Percentiles rank a stretch among this genome's conserved stretches.
These are phyloP conservation scores for Lactarius psammicola DNA, from an alignment of 768 basidiomycete genomes.

Conservation along the genomic window DNA sequence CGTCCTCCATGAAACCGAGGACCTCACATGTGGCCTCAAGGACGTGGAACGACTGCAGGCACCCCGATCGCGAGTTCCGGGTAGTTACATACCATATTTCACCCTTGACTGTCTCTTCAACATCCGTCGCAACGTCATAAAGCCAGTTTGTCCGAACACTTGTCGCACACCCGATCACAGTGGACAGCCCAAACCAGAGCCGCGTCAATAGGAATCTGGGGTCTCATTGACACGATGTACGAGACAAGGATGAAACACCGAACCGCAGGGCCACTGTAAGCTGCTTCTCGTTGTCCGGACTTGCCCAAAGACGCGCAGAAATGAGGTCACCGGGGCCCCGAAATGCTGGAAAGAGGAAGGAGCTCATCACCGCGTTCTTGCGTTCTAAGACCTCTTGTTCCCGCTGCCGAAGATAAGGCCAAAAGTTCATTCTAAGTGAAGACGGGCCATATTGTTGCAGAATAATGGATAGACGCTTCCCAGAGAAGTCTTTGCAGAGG, in stretches of 20 bases:
- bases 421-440: constrained; percentile 55
- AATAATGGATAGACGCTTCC: constrained; percentile 46
- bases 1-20: constrained; percentile 44
- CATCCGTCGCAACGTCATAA: constrained; percentile 44
- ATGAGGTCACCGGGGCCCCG: constrained; percentile 38
- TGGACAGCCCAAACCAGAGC: constrained; percentile 61
- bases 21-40: constrained; percentile 74
- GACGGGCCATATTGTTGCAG: constrained; percentile 39
- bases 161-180: constrained; percentile 37
- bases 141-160: constrained; percentile 37
- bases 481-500: constrained; percentile 48
- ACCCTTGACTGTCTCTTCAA: constrained; percentile 49
- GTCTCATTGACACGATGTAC: background rate
- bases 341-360: constrained; percentile 50
- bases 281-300: constrained; percentile 59
- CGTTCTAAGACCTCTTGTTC: constrained; percentile 42
- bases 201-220: constrained; percentile 61
- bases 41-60: constrained; percentile 48
- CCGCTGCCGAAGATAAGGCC: constrained; percentile 68
- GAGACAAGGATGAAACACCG: constrained; percentile 20
- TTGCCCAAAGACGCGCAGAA: constrained; percentile 52
- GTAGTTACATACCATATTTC: constrained; percentile 62
- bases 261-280: constrained; percentile 56
- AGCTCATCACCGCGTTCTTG: constrained; percentile 42
- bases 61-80: constrained; percentile 5